Evolutionary conservation across 2,329 filamentous ascomycete genomes (phyloP).

Genomic region (Ophiocordyceps unilateralis): DNA sequence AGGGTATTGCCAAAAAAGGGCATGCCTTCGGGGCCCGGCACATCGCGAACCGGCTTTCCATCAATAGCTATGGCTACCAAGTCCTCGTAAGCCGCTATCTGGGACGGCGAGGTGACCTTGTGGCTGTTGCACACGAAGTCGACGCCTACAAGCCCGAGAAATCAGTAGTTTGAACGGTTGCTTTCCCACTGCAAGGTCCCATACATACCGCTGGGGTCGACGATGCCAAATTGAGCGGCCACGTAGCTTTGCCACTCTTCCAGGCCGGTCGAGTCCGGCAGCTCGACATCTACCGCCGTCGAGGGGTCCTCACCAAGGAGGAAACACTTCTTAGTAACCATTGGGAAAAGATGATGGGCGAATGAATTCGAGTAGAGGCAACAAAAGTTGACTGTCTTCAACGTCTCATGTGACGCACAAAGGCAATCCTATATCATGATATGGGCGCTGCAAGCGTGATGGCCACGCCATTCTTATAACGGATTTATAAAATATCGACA

Average conservation of each 20-base stretch:
- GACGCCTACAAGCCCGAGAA: constrained; percentile 11
- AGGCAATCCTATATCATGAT: too few relatives aligned
- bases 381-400: too few relatives aligned
- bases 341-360: too few relatives aligned
- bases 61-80: constrained; percentile 28
- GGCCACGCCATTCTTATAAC: too few relatives aligned
- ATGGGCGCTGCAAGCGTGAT: too few relatives aligned
- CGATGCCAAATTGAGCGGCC: constrained; percentile 24
- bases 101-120: constrained; percentile 14
- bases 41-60: constrained; percentile 26
- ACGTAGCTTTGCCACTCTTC: constrained; percentile 21
- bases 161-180: not conserved
- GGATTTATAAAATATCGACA: too few relatives aligned
- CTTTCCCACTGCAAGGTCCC: not conserved
- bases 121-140: constrained; percentile 17
- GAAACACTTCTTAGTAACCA: constrained; percentile 22
- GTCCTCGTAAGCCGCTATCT: constrained; percentile 15
- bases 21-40: constrained; percentile 31
- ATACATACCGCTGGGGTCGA: constrained; percentile 21
- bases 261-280: constrained; percentile 16
- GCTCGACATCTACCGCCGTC: constrained; percentile 17
- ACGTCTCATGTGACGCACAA: too few relatives aligned
- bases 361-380: too few relatives aligned
- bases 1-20: constrained; percentile 35
- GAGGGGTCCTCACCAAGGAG: constrained; percentile 22